Evolutionary conservation across 1,284 basidiomycete species (phyloP).

Genomic region (Neonothopanus nambi): DNA sequence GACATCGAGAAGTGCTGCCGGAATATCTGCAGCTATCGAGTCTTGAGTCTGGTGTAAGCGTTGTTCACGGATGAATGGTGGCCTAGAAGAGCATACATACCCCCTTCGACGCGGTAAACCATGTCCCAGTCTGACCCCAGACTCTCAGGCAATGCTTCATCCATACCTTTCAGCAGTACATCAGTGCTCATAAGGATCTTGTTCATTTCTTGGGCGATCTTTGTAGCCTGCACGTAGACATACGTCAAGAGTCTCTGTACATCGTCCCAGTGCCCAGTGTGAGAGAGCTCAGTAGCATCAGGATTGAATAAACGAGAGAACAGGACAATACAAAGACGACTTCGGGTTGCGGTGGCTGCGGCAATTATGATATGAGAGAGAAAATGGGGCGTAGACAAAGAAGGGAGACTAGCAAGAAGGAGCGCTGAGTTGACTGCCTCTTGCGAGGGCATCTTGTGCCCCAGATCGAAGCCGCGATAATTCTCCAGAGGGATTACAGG

Average conservation of each 20-base stretch:
- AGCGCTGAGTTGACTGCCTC: constrained; percentile 29
- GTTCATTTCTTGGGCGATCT: constrained; percentile 62
- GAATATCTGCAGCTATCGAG: constrained; percentile 41
- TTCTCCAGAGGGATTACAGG: too few species aligned
- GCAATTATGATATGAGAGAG: constrained; percentile 52
- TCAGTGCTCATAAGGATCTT: constrained; percentile 71
- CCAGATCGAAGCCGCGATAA: too few species aligned
- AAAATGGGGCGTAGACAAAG: constrained; percentile 50
- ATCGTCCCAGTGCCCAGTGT: constrained; percentile 52
- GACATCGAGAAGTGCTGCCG: constrained; percentile 33
- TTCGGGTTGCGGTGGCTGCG: constrained; percentile 46
- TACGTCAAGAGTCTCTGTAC: constrained; percentile 71
- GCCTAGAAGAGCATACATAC: constrained; percentile 34
- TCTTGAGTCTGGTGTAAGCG: not conserved
- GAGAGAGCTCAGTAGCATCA: constrained; percentile 40
- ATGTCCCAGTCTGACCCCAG: constrained; percentile 42
- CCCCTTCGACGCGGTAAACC: constrained; percentile 51
- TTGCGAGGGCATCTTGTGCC: too few species aligned
- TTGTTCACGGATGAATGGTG: not conserved
- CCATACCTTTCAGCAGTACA: constrained; percentile 57
- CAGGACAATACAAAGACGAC: constrained; percentile 61
- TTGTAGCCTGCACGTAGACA: constrained; percentile 74
- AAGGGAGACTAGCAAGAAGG: constrained; percentile 53
- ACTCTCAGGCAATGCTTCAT: constrained; percentile 39
- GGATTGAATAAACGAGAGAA: constrained; percentile 59